Conservation (phyloP, 2,329 filamentous ascomycete genomes). For the Epichloe bromicola region DNA sequence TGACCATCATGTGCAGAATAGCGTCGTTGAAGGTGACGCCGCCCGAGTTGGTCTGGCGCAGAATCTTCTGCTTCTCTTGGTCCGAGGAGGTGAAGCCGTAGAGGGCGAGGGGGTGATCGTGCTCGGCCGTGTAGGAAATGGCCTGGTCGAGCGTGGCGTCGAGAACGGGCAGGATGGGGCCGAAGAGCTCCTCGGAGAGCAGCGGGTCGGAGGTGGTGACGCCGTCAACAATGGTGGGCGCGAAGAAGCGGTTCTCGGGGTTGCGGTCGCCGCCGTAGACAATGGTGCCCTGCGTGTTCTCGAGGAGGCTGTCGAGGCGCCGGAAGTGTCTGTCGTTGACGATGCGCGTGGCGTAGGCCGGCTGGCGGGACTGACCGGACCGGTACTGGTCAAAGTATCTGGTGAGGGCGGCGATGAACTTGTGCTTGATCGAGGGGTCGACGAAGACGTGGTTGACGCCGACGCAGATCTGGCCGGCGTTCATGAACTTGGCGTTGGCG, state of each 20-base stretch:
- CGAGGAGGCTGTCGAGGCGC: slow-evolving; percentile 23
- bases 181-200: slow-evolving; percentile 32
- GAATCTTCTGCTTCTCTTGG: slow-evolving; percentile 20
- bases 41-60: slow-evolving; percentile 22
- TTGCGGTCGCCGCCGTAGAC: slow-evolving; percentile 21
- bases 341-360: slow-evolving; percentile 17
- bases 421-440: slow-evolving; percentile 22
- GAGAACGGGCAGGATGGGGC: slow-evolving; percentile 28
- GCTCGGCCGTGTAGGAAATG: slow-evolving; percentile 15
- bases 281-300: slow-evolving; percentile 22
- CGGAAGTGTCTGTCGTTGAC: slow-evolving; percentile 30
- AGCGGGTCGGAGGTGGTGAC: slow-evolving; percentile 24
- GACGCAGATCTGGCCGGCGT: slow-evolving; percentile 22
- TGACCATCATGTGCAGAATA: slow-evolving; percentile 24
- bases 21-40: slow-evolving; percentile 33
- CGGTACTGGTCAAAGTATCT: slow-evolving; percentile 19
- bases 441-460: slow-evolving; percentile 30
- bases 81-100: slow-evolving; percentile 27
- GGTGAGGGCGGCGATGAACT: slow-evolving; percentile 21
- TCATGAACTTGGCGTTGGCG: slow-evolving; percentile 27
- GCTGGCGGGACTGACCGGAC: slow-evolving; percentile 3
- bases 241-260: slow-evolving; percentile 17
- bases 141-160: slow-evolving; percentile 18
- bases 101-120: slow-evolving; percentile 24
- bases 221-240: slow-evolving; percentile 25